These are phyloP conservation scores for Lonicera japonica DNA, from an alignment of 129 eudicot genomes.

Conservation along the genomic window DNA sequence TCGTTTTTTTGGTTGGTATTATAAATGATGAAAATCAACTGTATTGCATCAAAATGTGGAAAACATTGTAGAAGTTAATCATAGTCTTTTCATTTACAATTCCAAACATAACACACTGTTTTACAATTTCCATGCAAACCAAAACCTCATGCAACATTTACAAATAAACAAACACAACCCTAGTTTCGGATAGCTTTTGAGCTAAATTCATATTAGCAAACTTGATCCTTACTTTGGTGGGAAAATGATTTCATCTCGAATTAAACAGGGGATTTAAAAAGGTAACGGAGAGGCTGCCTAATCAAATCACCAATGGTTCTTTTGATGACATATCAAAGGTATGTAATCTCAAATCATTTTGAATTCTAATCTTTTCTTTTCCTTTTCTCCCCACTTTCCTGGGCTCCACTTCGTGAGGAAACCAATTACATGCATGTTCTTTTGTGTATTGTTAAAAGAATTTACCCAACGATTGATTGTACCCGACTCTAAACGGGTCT, in stretches of 20 bases:
- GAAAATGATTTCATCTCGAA: neutral
- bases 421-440: too few species aligned
- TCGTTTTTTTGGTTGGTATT: neutral
- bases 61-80: neutral
- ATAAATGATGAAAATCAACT: too few species aligned
- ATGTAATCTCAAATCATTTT: neutral
- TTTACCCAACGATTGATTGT: neutral
- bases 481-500: neutral
- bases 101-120: too few species aligned
- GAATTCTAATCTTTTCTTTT: too few species aligned
- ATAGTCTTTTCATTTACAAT: neutral
- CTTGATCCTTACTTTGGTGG: neutral
- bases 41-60: too few species aligned
- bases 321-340: neutral
- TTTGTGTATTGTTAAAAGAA: too few species aligned
- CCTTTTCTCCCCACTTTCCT: too few species aligned
- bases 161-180: neutral
- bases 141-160: neutral
- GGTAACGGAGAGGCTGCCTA: neutral
- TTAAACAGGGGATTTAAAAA: neutral
- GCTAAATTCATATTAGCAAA: neutral
- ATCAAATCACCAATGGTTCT: neutral
- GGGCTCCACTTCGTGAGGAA: too few species aligned
- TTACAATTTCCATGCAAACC: neutral
- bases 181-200: neutral